phyloP scores from a whole-genome alignment of 164 flowering plant genomes.

The Houttuynia cordata region DNA sequence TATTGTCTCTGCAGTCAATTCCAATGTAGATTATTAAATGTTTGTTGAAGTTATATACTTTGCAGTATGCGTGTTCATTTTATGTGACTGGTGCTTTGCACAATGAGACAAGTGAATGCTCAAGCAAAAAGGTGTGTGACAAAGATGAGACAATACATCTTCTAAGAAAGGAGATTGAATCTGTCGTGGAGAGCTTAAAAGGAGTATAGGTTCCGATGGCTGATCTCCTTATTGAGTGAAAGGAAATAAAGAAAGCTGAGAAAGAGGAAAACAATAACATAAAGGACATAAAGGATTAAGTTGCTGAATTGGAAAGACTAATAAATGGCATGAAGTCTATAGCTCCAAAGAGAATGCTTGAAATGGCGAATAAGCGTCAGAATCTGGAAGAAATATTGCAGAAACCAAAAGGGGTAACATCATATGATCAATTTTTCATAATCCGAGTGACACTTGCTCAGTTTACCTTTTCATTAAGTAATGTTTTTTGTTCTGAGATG shows the following conservation, averaged over 20 bases:
- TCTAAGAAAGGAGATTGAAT: conserved; percentile 62
- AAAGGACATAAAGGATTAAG: conserved; percentile 25
- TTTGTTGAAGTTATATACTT: background rate
- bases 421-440: too few relatives aligned
- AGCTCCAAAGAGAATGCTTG: conserved; percentile 22
- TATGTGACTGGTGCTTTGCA: conserved; percentile 9
- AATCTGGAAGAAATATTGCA: conserved; percentile 23
- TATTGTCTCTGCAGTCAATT: conserved; percentile 42
- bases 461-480: too few relatives aligned
- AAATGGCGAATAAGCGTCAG: conserved; percentile 32
- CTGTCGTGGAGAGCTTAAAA: conserved; percentile 48
- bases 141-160: conserved; percentile 41
- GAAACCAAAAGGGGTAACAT: conserved; percentile 21
- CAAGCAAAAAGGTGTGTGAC: conserved; percentile 9
- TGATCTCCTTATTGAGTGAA: conserved; percentile 44
- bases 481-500: too few relatives aligned
- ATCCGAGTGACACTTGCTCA: too few relatives aligned
- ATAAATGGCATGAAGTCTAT: conserved; percentile 32
- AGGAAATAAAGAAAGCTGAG: conserved; percentile 36
- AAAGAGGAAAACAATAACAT: conserved; percentile 24
- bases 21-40: conserved; percentile 21
- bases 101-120: conserved; percentile 16
- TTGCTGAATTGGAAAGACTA: conserved; percentile 29
- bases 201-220: conserved; percentile 54
- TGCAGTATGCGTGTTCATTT: background rate